These are phyloP conservation scores for Ochetophila trinervis DNA, from an alignment of 306 rosid genomes.

Conservation along the genomic window DNA sequence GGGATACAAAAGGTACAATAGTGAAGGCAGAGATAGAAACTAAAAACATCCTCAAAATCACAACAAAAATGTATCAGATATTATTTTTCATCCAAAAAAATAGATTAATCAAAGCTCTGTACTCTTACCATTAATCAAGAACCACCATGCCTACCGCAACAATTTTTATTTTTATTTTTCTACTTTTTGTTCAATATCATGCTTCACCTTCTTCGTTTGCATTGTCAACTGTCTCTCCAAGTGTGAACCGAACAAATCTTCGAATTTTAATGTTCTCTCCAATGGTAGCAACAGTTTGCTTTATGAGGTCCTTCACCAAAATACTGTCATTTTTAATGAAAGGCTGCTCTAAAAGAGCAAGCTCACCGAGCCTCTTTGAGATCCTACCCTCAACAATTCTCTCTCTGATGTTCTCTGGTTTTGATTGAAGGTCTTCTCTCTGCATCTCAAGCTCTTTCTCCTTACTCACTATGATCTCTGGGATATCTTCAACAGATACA, in stretches of 20 bases:
- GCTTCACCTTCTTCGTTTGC: constrained; percentile 32
- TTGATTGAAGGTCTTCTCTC: constrained; percentile 78
- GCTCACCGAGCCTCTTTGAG: constrained; percentile 95
- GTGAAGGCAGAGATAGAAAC: background rate
- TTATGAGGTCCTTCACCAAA: constrained; percentile 86
- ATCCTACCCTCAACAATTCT: constrained; percentile 91
- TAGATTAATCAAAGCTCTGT: no score
- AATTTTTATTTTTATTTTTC: background rate
- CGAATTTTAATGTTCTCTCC: constrained; percentile 95
- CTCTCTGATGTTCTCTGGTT: constrained; percentile 93
- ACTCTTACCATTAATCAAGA: background rate
- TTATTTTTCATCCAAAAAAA: no score
- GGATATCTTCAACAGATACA: constrained; percentile 80
- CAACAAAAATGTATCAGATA: no score
- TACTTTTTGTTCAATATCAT: constrained; percentile 9
- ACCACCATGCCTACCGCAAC: background rate
- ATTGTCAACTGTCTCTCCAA: constrained; percentile 60
- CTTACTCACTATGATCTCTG: constrained; percentile 49
- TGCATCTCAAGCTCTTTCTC: constrained; percentile 90
- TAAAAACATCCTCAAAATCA: no score
- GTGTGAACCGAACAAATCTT: constrained; percentile 79
- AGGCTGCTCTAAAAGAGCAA: constrained; percentile 88
- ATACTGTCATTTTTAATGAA: constrained; percentile 80
- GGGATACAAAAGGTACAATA: constrained; percentile 6
- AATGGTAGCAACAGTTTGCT: constrained; percentile 95